Evolutionary conservation across 1,284 basidiomycete genomes (phyloP).

Genomic region (Coniferiporia weirii): DNA sequence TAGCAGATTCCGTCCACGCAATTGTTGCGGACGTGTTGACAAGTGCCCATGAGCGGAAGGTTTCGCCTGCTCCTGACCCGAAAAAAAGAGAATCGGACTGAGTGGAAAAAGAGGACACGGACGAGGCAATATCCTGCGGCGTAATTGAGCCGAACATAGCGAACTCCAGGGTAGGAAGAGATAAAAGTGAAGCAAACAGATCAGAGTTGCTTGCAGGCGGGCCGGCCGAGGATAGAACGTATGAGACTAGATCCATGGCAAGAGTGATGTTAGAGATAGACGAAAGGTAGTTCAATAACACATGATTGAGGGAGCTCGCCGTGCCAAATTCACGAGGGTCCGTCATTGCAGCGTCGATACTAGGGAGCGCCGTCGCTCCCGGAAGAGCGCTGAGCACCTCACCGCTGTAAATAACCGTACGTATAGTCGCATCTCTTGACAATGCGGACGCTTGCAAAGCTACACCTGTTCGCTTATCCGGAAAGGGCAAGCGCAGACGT

Average conservation of each 20-base stretch:
- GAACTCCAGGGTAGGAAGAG: conserved; percentile 52
- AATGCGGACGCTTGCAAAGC: conserved; percentile 48
- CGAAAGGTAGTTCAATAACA: conserved; percentile 51
- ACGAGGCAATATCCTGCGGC: conserved; percentile 41
- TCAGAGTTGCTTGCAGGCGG: conserved; percentile 40
- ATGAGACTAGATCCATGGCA: conserved; percentile 44
- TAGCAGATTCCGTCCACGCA: conserved; percentile 49
- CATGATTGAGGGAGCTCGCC: conserved; percentile 46
- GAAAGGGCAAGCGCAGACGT: conserved; percentile 50
- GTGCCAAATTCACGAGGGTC: conserved; percentile 55
- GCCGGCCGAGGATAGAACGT: conserved; percentile 37
- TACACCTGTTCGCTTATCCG: conserved; percentile 36
- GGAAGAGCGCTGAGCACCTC: conserved; percentile 44
- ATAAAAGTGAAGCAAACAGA: conserved; percentile 37
- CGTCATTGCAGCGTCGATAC: conserved; percentile 29
- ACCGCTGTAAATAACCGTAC: conserved; percentile 47
- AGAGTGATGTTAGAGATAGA: conserved; percentile 43
- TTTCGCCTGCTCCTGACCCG: conserved; percentile 44
- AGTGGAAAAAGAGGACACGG: conserved; percentile 49
- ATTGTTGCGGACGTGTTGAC: conserved; percentile 34
- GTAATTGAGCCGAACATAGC: conserved; percentile 53
- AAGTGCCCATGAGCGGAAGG: conserved; percentile 52
- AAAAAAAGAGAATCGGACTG: conserved; percentile 52
- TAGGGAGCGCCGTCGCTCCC: conserved; percentile 26
- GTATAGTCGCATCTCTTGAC: conserved; percentile 36